Evolutionary conservation across 306 rosid genomes (phyloP), one percentile per base, ranked within the genome.

Genomic region (Erythrophleum fordii): DNA sequence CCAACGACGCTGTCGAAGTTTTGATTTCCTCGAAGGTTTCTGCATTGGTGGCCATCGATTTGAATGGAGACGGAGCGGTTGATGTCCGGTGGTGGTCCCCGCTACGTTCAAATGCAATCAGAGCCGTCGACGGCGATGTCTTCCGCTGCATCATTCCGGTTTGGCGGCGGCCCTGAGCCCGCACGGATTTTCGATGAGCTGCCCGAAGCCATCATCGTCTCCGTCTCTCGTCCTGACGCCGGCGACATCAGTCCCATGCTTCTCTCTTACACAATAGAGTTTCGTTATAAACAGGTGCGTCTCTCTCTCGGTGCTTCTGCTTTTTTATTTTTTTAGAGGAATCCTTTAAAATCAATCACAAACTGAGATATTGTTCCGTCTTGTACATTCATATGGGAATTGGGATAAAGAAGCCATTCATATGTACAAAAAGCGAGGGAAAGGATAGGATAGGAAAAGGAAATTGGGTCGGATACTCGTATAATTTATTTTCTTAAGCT

Each of bases 201-300:
- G 78, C 95, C 95, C 1, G 76, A 77, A 76, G 93, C 95, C 84
- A 56, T 77, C 66, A 91, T 89, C 75, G 86, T 91, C 78, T 85
- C 92, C 79, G 91, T 91, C 51, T 91, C 95, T 14, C 93, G 95
- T 8, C 95, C 95, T 12, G 95, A 91, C 84, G 89, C 91, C 72
- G 89, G 80, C 31, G 95, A 91, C 41, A 77, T 91, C 74, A 91
- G 91, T 75, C 95, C 95, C 72, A 79, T 87, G 86, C 95, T 91
- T 37, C 91, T 91, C 41, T 75, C 95, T 23, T 91, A 91, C 83
- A 84, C 91, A 20, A 89, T 91, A 64, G 93, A 91, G 83, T 87
- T 89, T 65, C 91, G 86, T 39, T 89, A 91, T 85, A 91, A 87
- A 79, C 91, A 91, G 91, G 95, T 79, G 3, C 69, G 14, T 31